Percentiles rank a stretch among this genome's conserved stretches.
Conservation (phyloP, 2,329 filamentous ascomycete species). For the Talaromyces sp. region DNA sequence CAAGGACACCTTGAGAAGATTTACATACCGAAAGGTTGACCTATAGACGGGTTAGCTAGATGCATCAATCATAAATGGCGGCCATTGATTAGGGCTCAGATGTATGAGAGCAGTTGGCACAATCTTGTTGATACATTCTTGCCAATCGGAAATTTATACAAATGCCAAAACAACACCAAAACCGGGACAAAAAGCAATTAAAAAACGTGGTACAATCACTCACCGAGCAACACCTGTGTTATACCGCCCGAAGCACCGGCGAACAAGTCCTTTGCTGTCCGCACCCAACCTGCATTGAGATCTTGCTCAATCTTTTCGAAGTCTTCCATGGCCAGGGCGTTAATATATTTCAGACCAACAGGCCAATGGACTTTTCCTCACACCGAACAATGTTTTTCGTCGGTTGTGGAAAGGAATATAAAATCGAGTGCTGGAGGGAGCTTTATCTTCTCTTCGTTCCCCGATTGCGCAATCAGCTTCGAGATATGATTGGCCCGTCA, state of each 20-base stretch:
- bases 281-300: slow-evolving; percentile 40
- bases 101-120: slow-evolving; percentile 4
- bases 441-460: slow-evolving; percentile 15
- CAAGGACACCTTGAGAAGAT: background rate
- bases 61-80: background rate
- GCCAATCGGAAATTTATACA: background rate
- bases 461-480: slow-evolving; percentile 17
- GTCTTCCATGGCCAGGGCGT: slow-evolving; percentile 24
- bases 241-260: slow-evolving; percentile 87
- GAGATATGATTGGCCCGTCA: slow-evolving; percentile 29
- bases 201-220: slow-evolving; percentile 33
- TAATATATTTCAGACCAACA: background rate
- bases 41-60: slow-evolving; percentile 39
- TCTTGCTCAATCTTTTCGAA: slow-evolving; percentile 37
- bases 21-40: slow-evolving; percentile 62
- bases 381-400: background rate
- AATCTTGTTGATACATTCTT: background rate
- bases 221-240: slow-evolving; percentile 90
- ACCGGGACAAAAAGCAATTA: background rate
- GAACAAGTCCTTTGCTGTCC: slow-evolving; percentile 83
- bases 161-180: background rate
- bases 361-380: background rate
- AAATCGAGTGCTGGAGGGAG: background rate
- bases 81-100: background rate
- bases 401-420: slow-evolving; percentile 9